Base-by-base conservation (phyloP, 768 basidiomycete genomes). In the Atractiella rhizophila region DNA sequence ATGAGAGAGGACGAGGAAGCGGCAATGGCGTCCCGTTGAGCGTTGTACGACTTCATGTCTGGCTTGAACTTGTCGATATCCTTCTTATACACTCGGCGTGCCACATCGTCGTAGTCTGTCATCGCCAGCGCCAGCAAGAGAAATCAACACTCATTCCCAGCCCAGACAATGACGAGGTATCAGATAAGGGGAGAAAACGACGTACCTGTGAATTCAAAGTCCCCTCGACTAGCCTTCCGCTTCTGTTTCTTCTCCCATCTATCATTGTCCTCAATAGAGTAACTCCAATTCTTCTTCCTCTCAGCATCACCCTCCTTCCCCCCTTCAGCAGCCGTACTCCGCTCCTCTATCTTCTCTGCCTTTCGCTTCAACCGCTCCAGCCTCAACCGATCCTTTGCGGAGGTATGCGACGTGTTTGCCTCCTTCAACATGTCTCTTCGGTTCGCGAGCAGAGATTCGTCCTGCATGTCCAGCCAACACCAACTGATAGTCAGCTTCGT, bases 231-330 rank as follows among this genome's bases (percentile, higher is more conserved):
- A 48, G 68, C 70, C 60, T 85, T 94, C 52, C 74, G 62, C 20
- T 72, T 74, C 50, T 69, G 58, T 57, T 85, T 82, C 66, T 77
- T 78, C 63, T 91, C 85, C 91, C 91, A 98, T 42, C 72, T 66
- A 46, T 96, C 83, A 54, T 85, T 88, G 60, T 94, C 82, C 61
- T 94, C 82, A 43, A 91, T 72, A 21, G 78, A 78, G 64, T 78
- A 85, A 51, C 82, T 79, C 83, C 83, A 94, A 54, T 83, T 82
- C 67, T 80, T 82, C 55, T 70, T 68, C 46, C 85, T 62, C 57
- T 88, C 81, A 5, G 81, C 64, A 55, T 94, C 86, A n/a, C n/a
- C n/a, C n/a, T n/a, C n/a, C 57, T 83, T 81, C n/a, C 85, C 88
- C 0, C 69, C 65, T 39, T 82, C 85, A 58, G 80, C 77, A 2